These are phyloP conservation scores for Pseudozyma tsukubaensis DNA, from an alignment of 1,284 basidiomycete species.

Conservation along the genomic window DNA sequence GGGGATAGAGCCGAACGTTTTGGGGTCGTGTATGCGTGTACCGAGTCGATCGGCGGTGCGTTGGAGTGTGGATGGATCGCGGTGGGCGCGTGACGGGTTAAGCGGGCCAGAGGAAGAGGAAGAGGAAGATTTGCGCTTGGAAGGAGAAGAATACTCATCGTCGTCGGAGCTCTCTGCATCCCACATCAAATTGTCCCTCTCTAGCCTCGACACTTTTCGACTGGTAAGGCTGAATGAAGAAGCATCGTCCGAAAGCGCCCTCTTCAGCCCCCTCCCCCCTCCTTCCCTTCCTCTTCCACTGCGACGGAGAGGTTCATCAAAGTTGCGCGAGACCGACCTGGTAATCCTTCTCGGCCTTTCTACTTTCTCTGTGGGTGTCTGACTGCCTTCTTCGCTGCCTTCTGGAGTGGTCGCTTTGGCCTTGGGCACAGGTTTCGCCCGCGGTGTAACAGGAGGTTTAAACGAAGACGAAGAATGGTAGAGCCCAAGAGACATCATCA, in stretches of 20 bases:
- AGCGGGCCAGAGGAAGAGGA: not conserved
- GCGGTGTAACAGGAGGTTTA: constrained; percentile 1
- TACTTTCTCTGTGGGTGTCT: not conserved
- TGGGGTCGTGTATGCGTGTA: constrained; percentile 44
- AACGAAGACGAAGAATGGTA: constrained; percentile 16
- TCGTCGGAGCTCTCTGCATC: constrained; percentile 16
- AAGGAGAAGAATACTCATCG: not conserved
- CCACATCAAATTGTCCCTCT: not conserved
- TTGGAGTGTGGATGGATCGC: constrained; percentile 2
- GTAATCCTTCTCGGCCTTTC: constrained; percentile 18
- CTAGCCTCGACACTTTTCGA: not conserved
- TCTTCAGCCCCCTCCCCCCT: constrained; percentile 7
- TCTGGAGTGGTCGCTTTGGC: too few species aligned
- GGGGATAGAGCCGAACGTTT: constrained; percentile 69
- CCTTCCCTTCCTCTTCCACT: too few species aligned
- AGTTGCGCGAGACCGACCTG: constrained; percentile 13
- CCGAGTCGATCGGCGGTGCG: constrained; percentile 36
- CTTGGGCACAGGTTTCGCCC: constrained; percentile 6
- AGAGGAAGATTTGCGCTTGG: not conserved
- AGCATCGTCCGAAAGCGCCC: constrained; percentile 4
- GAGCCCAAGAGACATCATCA: constrained; percentile 39
- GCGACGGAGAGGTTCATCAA: not conserved
- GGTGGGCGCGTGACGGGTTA: constrained; percentile 13
- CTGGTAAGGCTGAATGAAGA: not conserved
- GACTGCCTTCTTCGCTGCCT: too few species aligned